These are phyloP conservation scores for Carex kokanica DNA, from an alignment of 176 grass and related monocot genomes.

Conservation along the genomic window DNA sequence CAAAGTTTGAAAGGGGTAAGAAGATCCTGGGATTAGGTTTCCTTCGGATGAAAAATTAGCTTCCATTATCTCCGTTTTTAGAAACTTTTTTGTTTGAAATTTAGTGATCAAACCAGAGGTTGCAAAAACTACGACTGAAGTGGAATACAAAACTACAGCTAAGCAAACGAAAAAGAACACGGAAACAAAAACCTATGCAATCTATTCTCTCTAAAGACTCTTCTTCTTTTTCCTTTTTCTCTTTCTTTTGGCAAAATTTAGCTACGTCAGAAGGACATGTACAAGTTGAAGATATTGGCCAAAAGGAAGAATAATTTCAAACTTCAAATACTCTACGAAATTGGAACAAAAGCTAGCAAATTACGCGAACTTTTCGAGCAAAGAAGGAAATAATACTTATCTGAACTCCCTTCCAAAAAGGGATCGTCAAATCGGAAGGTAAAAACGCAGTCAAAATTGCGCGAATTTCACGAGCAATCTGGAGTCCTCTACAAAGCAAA, in stretches of 20 bases:
- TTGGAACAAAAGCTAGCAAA: not conserved
- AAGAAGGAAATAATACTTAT: not conserved
- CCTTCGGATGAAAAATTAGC: slow-evolving; percentile 5
- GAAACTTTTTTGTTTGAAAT: not conserved
- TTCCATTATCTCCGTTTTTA: slow-evolving; percentile 2
- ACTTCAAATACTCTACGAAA: not conserved
- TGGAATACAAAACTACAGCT: not conserved
- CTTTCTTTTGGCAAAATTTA: not conserved
- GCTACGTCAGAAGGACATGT: not conserved
- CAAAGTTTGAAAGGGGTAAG: slow-evolving; percentile 17
- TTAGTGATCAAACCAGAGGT: not conserved
- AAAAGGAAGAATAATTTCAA: not conserved
- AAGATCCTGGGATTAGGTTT: slow-evolving; percentile 7
- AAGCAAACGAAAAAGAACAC: not conserved
- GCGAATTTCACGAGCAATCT: not conserved
- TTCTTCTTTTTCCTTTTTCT: not conserved
- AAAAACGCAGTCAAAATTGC: not conserved
- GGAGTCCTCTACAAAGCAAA: not conserved
- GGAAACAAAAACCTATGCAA: slow-evolving; percentile 9
- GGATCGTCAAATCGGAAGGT: not conserved
- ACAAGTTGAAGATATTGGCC: too few relatives aligned
- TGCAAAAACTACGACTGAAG: not conserved
- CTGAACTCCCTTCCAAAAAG: not conserved
- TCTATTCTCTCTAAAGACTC: not conserved
- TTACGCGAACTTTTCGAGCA: not conserved